Conservation (phyloP, 2,329 filamentous ascomycete species). For the Dactylella cylindrospora region DNA sequence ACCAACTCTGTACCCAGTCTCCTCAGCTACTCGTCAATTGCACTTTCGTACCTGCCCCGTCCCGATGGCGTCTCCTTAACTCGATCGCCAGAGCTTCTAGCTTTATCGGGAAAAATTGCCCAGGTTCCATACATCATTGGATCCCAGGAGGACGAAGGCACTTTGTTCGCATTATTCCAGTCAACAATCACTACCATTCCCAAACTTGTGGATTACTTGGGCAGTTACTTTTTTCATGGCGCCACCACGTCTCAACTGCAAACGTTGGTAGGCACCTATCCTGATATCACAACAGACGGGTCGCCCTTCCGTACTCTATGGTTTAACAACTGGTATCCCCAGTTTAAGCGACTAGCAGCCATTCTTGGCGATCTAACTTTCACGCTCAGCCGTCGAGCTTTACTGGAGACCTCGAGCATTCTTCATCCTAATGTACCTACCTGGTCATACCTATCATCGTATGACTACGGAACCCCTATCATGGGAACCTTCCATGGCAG, state of each 20-base stretch:
- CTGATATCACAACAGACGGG: constrained; percentile 60
- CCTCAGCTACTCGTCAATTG: constrained; percentile 61
- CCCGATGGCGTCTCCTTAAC: constrained; percentile 64
- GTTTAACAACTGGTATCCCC: constrained; percentile 71
- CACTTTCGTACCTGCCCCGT: constrained; percentile 59
- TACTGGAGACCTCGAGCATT: constrained; percentile 58
- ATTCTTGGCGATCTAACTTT: constrained; percentile 61
- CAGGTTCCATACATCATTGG: constrained; percentile 66
- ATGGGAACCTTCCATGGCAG: constrained; percentile 74
- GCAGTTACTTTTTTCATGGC: constrained; percentile 61
- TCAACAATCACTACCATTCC: constrained; percentile 65
- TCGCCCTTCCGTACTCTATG: constrained; percentile 71
- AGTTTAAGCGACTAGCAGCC: constrained; percentile 61
- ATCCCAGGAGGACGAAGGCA: constrained; percentile 67
- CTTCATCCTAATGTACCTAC: constrained; percentile 62
- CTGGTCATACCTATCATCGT: constrained; percentile 76
- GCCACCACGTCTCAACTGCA: constrained; percentile 59
- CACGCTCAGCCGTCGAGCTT: constrained; percentile 66
- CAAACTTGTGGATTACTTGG: constrained; percentile 65
- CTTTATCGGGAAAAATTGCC: constrained; percentile 63
- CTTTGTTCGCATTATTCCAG: constrained; percentile 68
- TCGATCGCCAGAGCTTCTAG: constrained; percentile 69
- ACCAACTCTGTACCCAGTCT: constrained; percentile 62
- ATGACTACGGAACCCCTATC: constrained; percentile 69
- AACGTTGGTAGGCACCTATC: constrained; percentile 65